A percentile compares a stretch with the other conserved stretches of the same genome.
phyloP scores from a whole-genome alignment of 2,329 filamentous ascomycete genomes.

The Apiospora aurea region DNA sequence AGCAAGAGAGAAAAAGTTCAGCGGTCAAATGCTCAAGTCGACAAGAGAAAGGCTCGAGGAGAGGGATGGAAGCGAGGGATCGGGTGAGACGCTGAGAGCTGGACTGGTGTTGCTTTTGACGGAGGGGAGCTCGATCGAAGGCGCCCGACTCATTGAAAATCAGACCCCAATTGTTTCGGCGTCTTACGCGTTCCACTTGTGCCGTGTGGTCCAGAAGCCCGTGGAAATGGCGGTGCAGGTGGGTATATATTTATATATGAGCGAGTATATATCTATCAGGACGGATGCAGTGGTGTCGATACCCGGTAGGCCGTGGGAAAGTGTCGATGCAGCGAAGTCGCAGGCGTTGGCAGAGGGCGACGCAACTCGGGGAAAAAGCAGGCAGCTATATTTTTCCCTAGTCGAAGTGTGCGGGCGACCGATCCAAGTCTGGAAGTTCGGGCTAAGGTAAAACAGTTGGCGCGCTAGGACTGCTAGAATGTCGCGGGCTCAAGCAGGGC shows the following conservation, averaged over 20 bases:
- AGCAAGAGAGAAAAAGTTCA: background rate
- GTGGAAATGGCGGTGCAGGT: background rate
- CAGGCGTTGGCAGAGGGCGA: conserved; percentile 6
- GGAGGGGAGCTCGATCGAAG: conserved; percentile 1
- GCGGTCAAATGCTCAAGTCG: background rate
- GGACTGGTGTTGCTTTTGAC: conserved; percentile 7
- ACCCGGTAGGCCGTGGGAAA: background rate
- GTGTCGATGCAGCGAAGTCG: conserved; percentile 12
- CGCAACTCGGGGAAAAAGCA: conserved; percentile 10
- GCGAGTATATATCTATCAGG: background rate
- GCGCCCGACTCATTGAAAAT: conserved; percentile 18
- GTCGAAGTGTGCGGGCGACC: conserved; percentile 4
- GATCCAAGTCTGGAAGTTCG: conserved; percentile 4
- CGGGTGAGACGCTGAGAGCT: background rate
- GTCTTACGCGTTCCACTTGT: conserved; percentile 7
- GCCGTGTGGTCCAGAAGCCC: conserved; percentile 1
- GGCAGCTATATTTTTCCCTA: conserved; percentile 16
- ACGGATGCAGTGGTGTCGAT: background rate
- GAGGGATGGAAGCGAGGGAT: conserved; percentile 14
- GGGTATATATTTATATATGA: background rate
- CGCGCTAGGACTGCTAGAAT: conserved; percentile 10
- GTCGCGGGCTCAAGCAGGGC: conserved; percentile 17
- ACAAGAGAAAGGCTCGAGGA: conserved; percentile 1
- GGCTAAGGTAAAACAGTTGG: conserved; percentile 21
- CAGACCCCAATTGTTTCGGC: conserved; percentile 18